Base-by-base conservation (phyloP, 495 filamentous ascomycete species). In the Lasiosphaeris hirsuta region DNA sequence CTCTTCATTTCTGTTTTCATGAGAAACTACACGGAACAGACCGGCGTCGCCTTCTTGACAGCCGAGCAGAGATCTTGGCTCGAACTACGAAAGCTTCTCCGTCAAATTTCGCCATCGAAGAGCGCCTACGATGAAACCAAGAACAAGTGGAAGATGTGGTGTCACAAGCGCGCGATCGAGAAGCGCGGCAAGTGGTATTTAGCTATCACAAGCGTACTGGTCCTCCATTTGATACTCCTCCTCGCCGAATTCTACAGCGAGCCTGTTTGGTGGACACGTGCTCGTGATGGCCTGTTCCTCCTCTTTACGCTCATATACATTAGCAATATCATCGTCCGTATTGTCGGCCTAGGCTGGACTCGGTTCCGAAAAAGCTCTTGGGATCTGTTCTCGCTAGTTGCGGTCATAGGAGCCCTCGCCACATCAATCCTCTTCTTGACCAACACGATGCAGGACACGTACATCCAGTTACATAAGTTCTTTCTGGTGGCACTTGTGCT, bases 1-100 rank as follows among this genome's bases (percentile, higher is more conserved):
- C 77, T 99, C 66, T 99, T 99, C 69, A 94, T 97, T 36, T 97
- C 94, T 59, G 94, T 99, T 47, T 99, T 99, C 71, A 99, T 99
- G 95, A 89, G 94, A 43, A 97, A 95, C 70, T 97, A 97, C 75
- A 97, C 94, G 3, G 94, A 99, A 75, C 92, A 97, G 71, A 99
- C 94, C 9, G 94, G 94, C 8, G 94, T 99, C 53, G 94, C 94
- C 1, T 99, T 92, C 72, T 72, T 99, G 62, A 99, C 94, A 7
- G 88, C 95, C 1, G 94, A 99, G 62, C 94, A 99, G 71, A 86
- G 94, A 60, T 96, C 92, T 0, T 99, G 94, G 94, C 81, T 97
- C 18, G 94, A 99, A 72, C 72, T 99, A 61, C 81, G 94, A 49
- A 99, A 99, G 75, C 78, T 96, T 15, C 81, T 99, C 7, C 84